Percentiles rank a stretch among this genome's conserved stretches.
phyloP scores from a whole-genome alignment of 257 asterid genomes.

The Lycium ferocissimum region DNA sequence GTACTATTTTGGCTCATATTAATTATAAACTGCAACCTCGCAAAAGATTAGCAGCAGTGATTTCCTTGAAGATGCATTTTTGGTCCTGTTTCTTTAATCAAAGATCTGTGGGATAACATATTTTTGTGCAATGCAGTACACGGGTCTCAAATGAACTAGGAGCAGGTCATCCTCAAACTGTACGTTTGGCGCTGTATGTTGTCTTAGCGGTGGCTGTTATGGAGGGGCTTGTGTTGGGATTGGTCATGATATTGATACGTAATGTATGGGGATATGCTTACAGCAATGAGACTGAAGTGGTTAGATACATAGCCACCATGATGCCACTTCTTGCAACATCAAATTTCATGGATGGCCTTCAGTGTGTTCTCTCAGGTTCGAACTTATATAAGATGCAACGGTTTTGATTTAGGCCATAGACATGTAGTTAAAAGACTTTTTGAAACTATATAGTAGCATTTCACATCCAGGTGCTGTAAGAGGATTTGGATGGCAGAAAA shows the following conservation, averaged over 20 bases:
- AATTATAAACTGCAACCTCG: not conserved
- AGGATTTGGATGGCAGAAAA: slow-evolving; percentile 85
- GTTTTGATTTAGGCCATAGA: not conserved
- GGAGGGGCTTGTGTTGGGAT: slow-evolving; percentile 59
- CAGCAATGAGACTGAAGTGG: slow-evolving; percentile 69
- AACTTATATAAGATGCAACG: not conserved
- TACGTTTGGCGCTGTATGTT: slow-evolving; percentile 63
- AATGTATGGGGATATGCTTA: slow-evolving; percentile 76
- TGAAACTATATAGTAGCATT: no score
- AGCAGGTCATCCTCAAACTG: slow-evolving; percentile 67
- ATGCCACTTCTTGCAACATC: slow-evolving; percentile 82
- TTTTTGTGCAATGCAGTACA: slow-evolving; percentile 53
- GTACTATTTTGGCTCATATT: not conserved
- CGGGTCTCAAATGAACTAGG: slow-evolving; percentile 89
- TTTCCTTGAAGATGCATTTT: not conserved
- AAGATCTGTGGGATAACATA: not conserved
- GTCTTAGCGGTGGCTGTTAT: slow-evolving; percentile 56
- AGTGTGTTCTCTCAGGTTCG: slow-evolving; percentile 82
- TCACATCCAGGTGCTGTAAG: slow-evolving; percentile 61
- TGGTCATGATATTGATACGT: slow-evolving; percentile 53
- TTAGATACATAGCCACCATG: slow-evolving; percentile 64
- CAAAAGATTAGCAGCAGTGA: not conserved
- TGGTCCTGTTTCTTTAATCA: not conserved
- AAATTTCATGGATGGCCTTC: slow-evolving; percentile 76
- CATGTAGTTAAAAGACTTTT: not conserved